Evolutionary conservation across 441 rosid genomes (phyloP).

Genomic region (Manihot esculenta): DNA sequence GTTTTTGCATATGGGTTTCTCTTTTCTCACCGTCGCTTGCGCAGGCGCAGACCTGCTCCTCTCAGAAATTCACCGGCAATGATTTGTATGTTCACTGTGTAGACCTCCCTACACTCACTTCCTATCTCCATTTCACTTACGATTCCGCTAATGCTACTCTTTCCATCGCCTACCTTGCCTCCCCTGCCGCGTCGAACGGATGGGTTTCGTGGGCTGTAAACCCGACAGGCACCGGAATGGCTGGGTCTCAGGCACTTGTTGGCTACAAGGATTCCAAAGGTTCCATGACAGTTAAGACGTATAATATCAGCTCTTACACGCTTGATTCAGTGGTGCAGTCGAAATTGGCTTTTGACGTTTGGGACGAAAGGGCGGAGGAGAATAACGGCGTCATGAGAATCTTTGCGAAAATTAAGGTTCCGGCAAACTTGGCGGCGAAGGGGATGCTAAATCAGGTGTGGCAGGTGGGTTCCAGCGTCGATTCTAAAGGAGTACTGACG

Average conservation of each 20-base stretch:
- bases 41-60: conserved; percentile 44
- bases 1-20: conserved; percentile 25
- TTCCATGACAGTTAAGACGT: conserved; percentile 36
- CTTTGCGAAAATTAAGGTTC: conserved; percentile 67
- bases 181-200: conserved; percentile 43
- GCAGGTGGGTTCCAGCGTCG: conserved; percentile 40
- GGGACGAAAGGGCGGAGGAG: conserved; percentile 38
- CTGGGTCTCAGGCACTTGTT: conserved; percentile 57
- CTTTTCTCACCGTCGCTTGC: conserved; percentile 42
- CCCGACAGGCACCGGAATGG: conserved; percentile 45
- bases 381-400: conserved; percentile 42
- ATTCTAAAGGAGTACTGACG: conserved; percentile 5
- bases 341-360: conserved; percentile 47
- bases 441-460: conserved; percentile 44
- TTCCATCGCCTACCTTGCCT: conserved; percentile 51
- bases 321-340: conserved; percentile 17
- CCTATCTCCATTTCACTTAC: conserved; percentile 71
- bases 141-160: conserved; percentile 38
- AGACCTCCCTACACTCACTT: conserved; percentile 46
- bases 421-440: conserved; percentile 34
- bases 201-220: conserved; percentile 92
- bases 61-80: conserved; percentile 43
- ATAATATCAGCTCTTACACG: conserved; percentile 16
- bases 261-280: conserved; percentile 55
- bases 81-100: conserved; percentile 37